Base-by-base conservation (phyloP, 2,329 filamentous ascomycete species). In the Fusarium vanettenii region DNA sequence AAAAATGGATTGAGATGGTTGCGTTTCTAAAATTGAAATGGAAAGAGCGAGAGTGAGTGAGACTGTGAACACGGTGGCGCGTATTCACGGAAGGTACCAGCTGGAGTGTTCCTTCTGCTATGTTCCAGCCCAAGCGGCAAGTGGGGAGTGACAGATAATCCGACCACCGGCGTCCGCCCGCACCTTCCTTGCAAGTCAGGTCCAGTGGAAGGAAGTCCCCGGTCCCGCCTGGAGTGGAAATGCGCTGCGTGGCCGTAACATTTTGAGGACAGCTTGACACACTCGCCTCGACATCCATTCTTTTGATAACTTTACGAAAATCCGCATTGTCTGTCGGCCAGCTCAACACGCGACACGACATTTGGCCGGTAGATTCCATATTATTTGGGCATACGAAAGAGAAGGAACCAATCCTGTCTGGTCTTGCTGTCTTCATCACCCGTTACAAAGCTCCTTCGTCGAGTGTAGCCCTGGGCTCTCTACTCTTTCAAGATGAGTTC, bases 401-500 rank as follows among this genome's bases (percentile, higher is more conserved):
- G 35, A 55, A 69, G 67, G 70, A 63, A 45, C 45, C 16, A 39
- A 61, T 76, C 64, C 20, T 66, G 60, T 67, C 64, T 70, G 60
- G 63, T 59, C 65, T 66, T 67, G 45, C 57, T 50, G 31, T 62
- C 65, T 62, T 65, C 45, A 57, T 59, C 56, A 69, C 72, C 60
- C 72, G 74, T 67, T 64, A 25, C 65, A 61, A 65, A 66, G 33
- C 59, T 71, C 60, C 57, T 66, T 22, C 62, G 60, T 67, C 65
- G 57, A 74, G 77, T 80, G 81, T 79, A 73, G 81, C 78, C 76
- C 78, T 80, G 80, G 81, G 84, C 82, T 82, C 79, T 79, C 78
- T 70, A 75, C 75, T 77, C 78, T 79, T 84, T 79, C 86, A 92
- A 87, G 83, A 97, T 97, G 92, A 95, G 93, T 82, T 94, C 94